A percentile compares a stretch with the other conserved stretches of the same genome.
Conservation (phyloP, 2,329 filamentous ascomycete species). For the Fusarium sp. region DNA sequence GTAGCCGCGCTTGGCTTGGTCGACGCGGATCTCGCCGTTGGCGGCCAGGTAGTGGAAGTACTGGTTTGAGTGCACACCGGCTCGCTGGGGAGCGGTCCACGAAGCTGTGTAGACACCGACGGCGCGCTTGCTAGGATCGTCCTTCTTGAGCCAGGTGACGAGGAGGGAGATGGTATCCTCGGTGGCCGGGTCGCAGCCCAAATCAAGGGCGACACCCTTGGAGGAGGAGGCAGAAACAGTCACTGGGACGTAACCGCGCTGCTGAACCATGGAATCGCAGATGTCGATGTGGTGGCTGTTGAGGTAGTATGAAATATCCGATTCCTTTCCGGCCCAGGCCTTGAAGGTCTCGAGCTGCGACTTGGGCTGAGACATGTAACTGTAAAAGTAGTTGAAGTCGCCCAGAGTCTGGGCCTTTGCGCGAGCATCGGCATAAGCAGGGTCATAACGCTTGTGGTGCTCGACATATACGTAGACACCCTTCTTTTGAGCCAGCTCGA, state of each 20-base stretch:
- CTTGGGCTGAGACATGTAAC: slow-evolving; percentile 95
- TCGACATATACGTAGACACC: slow-evolving; percentile 94
- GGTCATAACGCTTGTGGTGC: slow-evolving; percentile 97
- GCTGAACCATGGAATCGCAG: slow-evolving; percentile 90
- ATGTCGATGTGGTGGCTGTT: slow-evolving; percentile 97
- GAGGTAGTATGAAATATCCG: slow-evolving; percentile 95
- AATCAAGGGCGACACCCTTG: slow-evolving; percentile 81
- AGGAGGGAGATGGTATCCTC: slow-evolving; percentile 95
- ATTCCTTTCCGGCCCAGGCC: slow-evolving; percentile 92
- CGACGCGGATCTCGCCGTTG: slow-evolving; percentile 87
- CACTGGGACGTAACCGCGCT: slow-evolving; percentile 79
- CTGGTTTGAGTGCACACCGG: slow-evolving; percentile 96
- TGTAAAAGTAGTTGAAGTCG: slow-evolving; percentile 99
- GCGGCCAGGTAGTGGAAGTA: slow-evolving; percentile 96
- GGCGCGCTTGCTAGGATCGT: slow-evolving; percentile 78
- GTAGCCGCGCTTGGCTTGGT: slow-evolving; percentile 95
- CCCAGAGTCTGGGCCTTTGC: slow-evolving; percentile 83
- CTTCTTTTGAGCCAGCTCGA: slow-evolving; percentile 79
- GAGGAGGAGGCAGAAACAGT: slow-evolving; percentile 85
- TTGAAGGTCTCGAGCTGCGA: slow-evolving; percentile 95
- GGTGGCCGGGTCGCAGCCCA: slow-evolving; percentile 85
- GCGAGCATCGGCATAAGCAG: slow-evolving; percentile 90
- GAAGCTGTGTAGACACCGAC: slow-evolving; percentile 94
- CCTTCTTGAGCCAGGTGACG: slow-evolving; percentile 87
- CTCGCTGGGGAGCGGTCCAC: slow-evolving; percentile 94